Conservation (phyloP, 768 basidiomycete species). For the Tricholomella constricta region DNA sequence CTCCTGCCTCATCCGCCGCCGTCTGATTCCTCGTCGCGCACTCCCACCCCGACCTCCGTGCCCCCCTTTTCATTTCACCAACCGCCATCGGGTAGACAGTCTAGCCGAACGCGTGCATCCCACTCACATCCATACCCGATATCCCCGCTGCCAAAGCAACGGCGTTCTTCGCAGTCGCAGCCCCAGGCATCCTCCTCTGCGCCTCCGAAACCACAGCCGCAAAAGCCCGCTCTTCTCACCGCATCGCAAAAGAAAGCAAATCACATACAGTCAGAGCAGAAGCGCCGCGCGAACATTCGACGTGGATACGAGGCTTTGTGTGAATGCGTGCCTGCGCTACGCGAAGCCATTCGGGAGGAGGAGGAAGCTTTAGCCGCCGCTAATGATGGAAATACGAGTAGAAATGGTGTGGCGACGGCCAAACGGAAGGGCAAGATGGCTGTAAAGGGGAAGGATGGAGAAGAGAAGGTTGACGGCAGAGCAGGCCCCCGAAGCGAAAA, state of each 20-base stretch:
- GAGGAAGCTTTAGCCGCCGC: constrained; percentile 51
- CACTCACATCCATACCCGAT: constrained; percentile 20
- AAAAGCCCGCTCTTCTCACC: constrained; percentile 60
- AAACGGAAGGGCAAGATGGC: constrained; percentile 51
- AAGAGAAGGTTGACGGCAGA: constrained; percentile 72
- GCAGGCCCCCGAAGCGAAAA: constrained; percentile 92
- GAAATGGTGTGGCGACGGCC: constrained; percentile 23
- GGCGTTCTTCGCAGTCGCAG: constrained; percentile 1
- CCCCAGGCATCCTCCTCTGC: constrained; percentile 2
- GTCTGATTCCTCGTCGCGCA: constrained; percentile 24
- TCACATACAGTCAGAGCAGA: constrained; percentile 93
- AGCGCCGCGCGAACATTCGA: constrained; percentile 88
- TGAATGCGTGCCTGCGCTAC: constrained; percentile 76
- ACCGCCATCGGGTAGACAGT: too few relatives aligned
- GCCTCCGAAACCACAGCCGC: constrained; percentile 9
- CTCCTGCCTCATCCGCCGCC: constrained; percentile 12
- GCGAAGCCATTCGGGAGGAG: constrained; percentile 78
- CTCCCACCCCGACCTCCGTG: constrained; percentile 22
- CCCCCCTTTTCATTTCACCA: constrained; percentile 20
- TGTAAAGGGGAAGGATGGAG: constrained; percentile 43
- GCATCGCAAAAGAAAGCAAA: constrained; percentile 91
- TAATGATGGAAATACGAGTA: constrained; percentile 19
- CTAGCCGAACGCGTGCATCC: too few relatives aligned
- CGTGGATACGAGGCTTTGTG: constrained; percentile 88
- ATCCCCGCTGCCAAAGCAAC: constrained; percentile 10